These are phyloP conservation scores for Aspergillus olivimuriae DNA, from an alignment of 495 filamentous ascomycete genomes.

Conservation along the genomic window DNA sequence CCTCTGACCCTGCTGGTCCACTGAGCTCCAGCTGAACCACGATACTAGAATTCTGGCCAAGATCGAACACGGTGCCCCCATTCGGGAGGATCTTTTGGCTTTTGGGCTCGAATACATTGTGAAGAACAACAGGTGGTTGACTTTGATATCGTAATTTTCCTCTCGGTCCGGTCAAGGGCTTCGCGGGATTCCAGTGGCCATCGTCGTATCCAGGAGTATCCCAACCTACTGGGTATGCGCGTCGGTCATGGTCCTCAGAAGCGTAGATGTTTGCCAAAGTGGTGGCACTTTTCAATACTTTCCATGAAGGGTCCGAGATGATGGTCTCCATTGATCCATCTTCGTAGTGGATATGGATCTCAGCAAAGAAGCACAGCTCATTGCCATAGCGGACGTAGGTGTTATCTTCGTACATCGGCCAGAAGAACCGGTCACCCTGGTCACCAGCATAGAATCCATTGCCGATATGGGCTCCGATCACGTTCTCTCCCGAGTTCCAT, in stretches of 20 bases:
- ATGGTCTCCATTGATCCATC: slow-evolving; percentile 15
- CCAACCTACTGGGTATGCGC: slow-evolving; percentile 19
- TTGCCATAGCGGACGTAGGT: slow-evolving; percentile 27
- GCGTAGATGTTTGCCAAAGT: slow-evolving; percentile 25
- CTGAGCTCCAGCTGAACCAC: slow-evolving; percentile 16
- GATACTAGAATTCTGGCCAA: slow-evolving; percentile 22
- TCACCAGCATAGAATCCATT: slow-evolving; percentile 28
- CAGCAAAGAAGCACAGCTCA: slow-evolving; percentile 26
- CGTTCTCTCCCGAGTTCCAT: slow-evolving; percentile 13
- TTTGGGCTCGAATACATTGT: slow-evolving; percentile 20
- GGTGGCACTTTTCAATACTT: slow-evolving; percentile 21
- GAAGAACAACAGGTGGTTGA: slow-evolving; percentile 22
- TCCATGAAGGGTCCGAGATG: slow-evolving; percentile 23
- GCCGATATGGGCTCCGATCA: slow-evolving; percentile 21
- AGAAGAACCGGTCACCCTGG: slow-evolving; percentile 25
- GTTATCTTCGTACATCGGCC: slow-evolving; percentile 29
- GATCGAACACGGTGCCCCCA: slow-evolving; percentile 17
- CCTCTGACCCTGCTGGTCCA: slow-evolving; percentile 16
- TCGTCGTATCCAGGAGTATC: slow-evolving; percentile 15
- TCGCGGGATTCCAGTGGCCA: slow-evolving; percentile 12
- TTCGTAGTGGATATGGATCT: slow-evolving; percentile 21
- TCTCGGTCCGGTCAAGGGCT: slow-evolving; percentile 22
- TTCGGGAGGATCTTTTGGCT: slow-evolving; percentile 8
- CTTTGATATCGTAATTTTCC: slow-evolving; percentile 20
- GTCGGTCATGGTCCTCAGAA: slow-evolving; percentile 20